Base-by-base conservation (phyloP, 352 stramenopile genomes). In the Globisporangium megalacanthum region DNA sequence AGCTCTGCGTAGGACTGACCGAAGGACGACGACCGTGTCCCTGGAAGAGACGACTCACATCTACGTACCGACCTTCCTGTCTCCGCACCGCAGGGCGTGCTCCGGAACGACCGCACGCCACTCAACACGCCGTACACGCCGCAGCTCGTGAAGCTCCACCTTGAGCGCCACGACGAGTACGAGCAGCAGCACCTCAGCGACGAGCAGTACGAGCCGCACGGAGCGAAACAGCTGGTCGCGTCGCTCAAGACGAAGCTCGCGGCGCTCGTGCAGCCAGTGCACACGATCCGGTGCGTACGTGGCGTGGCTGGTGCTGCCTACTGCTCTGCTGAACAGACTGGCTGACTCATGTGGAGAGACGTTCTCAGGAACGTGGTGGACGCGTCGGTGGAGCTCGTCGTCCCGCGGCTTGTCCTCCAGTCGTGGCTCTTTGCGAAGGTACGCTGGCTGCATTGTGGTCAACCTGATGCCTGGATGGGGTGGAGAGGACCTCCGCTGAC, bases 51-150 rank as follows among this genome's bases (percentile, higher is more conserved):
- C 19, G 52, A 46, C 49, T 50, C 54, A 25, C 33, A 20, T 29
- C 25, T 33, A 25, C 2, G 39, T n/a, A 45, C 17, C 6, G n/a
- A 37, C 47, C n/a, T n/a, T n/a, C n/a, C 20, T 20, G 42, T 19
- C 1, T 22, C 6, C 6, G 15, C 42, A 4, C 0, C 55, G 33
- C 53, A 89, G 78, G 69, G 77, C 44, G 75, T 85, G 57, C 31
- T 81, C 25, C 77, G 83, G 10, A 91, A 88, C 35, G 79, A 90
- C 61, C 68, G 79, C 20, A 92, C 83, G 64, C 83, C 83, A 49
- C 65, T 92, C 7, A 92, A 92, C 57, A 92, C 83, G 50, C 83
- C 83, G 52, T 92, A 88, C 60, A 92, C 83, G n/a, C 83, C 83
- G 37, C 79, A 89, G 47, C 72, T 92, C n/a, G 82, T 91, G 63